Percentiles rank a stretch among this genome's conserved stretches.
Conservation (phyloP, 148 eudicot species). For the Arbutus unedo region DNA sequence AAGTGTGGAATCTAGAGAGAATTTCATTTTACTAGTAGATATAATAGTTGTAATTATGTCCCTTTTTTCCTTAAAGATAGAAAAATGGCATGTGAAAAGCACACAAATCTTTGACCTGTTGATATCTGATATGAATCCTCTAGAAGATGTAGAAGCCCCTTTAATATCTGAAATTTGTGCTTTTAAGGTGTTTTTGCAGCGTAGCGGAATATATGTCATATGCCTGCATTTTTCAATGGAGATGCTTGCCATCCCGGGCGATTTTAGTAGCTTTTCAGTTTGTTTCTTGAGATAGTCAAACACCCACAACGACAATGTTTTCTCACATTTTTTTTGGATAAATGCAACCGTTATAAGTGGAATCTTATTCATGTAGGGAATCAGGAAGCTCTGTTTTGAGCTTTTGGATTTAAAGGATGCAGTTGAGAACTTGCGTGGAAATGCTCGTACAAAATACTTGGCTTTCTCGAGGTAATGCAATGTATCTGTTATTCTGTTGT, state of each 20-base stretch:
- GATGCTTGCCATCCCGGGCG: neutral
- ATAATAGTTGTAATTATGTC: neutral
- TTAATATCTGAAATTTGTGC: neutral
- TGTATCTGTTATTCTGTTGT: neutral
- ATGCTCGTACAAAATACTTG: conserved; percentile 72
- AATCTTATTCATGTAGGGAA: conserved; percentile 53
- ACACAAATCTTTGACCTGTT: neutral
- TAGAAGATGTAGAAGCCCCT: neutral
- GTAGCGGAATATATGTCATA: neutral
- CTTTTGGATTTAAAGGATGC: conserved; percentile 98
- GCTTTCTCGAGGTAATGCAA: conserved; percentile 74
- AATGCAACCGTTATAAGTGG: neutral
- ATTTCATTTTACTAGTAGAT: neutral
- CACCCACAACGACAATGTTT: neutral
- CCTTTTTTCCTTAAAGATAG: neutral
- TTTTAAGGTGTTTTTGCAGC: neutral
- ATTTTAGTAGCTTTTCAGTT: neutral
- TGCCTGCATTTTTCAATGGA: neutral
- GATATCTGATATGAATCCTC: neutral
- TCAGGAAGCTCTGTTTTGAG: conserved; percentile 89
- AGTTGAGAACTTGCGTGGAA: conserved; percentile 90
- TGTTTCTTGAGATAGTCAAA: neutral
- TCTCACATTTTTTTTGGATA: neutral
- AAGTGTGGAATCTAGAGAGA: neutral
- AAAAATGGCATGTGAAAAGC: neutral